Evolutionary conservation across 345 rosid species (phyloP), one percentile per base, ranked within the genome.

Genomic region (Hirschfeldia incana): DNA sequence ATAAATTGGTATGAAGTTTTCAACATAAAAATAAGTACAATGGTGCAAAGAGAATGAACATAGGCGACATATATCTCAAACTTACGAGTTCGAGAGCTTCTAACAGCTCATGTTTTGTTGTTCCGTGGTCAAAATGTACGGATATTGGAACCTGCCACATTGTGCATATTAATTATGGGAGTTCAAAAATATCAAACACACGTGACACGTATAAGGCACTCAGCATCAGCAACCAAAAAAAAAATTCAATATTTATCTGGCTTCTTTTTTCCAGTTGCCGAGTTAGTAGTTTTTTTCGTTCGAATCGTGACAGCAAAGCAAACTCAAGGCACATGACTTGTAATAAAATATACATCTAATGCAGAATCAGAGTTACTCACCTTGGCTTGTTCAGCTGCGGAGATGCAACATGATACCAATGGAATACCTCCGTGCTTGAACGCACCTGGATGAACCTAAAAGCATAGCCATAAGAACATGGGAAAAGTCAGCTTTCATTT

Each of bases 101-200:
- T 77, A 92, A 74, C 17, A 94, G 89, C 76, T 94, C 98, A 74
- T 85, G 83, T 90, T 89, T 94, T 28, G 88, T 85, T 76, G 90
- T 81, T 81, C 97, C 98, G 77, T 94, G 98, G 82, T 94, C 98
- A 81, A 92, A 92, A 85, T 94, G 98, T 58, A 94, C 92, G 3
- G 95, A 86, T 74, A 94, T 85, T 1, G 98, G 97, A 79, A 92
- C 98, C 98, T 94, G 92, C 81, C 72, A 81, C 29, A 74, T 42
- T 77, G 29, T 57, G 67, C 76, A 27, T 58, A 65, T 46, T 42
- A 67, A 8, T 36, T 15, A 46, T 42, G 37, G 26, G 28, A 49
- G 39, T 16, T 62, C 67, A 67, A n/a, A 21, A 21, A 21, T 15
- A 8, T 72, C 57, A 42, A 28, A 65, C 62, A 46, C 67, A 65